These are phyloP conservation scores for Pueraria montana DNA, from an alignment of 306 rosid genomes.

Conservation along the genomic window DNA sequence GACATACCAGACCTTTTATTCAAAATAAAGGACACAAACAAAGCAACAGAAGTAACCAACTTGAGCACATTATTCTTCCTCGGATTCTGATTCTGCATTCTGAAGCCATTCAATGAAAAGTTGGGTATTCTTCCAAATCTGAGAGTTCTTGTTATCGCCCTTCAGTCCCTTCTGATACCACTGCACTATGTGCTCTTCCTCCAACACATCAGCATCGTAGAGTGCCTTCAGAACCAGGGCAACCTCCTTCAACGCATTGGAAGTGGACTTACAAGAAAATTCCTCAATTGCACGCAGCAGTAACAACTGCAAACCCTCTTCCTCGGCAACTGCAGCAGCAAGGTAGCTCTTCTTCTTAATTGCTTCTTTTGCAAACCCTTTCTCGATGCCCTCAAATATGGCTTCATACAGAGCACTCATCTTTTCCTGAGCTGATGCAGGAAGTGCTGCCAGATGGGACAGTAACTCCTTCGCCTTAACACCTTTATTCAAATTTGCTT, in stretches of 20 bases:
- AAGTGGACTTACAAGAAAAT: conserved; percentile 50
- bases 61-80: conserved; percentile 55
- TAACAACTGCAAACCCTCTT: conserved; percentile 53
- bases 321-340: conserved; percentile 57
- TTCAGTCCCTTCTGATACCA: conserved; percentile 67
- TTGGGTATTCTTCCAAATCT: conserved; percentile 66
- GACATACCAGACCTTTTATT: conserved; percentile 48
- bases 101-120: conserved; percentile 75
- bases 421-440: conserved; percentile 62
- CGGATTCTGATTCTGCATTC: conserved; percentile 76
- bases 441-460: conserved; percentile 41
- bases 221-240: conserved; percentile 66
- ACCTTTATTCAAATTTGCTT: conserved; percentile 58
- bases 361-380: conserved; percentile 66
- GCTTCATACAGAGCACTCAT: conserved; percentile 64
- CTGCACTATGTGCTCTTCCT: conserved; percentile 63
- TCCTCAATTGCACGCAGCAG: conserved; percentile 60
- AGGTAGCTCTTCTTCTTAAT: conserved; percentile 58
- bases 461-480: conserved; percentile 50
- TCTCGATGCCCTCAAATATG: conserved; percentile 54
- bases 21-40: conserved; percentile 8
- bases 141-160: conserved; percentile 56
- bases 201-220: conserved; percentile 67
- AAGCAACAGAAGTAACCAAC: conserved; percentile 4
- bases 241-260: conserved; percentile 64